Evolutionary conservation across 768 basidiomycete genomes (phyloP), one percentile per base, ranked within the genome.

Genomic region (Pleurotus djamor): DNA sequence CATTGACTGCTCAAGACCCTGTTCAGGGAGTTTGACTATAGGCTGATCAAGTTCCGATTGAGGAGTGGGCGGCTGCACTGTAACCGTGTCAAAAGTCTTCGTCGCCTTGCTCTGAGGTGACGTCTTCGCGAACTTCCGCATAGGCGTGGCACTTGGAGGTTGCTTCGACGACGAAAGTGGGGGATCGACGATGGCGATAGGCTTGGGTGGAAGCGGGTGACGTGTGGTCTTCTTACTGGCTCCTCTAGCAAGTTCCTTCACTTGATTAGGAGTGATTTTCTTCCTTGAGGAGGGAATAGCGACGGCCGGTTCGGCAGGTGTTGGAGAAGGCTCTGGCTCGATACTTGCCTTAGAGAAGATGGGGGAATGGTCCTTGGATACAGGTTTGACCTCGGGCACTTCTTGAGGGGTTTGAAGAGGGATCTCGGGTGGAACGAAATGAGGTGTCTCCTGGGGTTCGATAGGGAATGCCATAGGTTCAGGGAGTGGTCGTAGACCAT

Each of bases 401-500:
- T 44, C 34, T 33, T 50, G 61, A 64, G 14, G 13, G 48, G 49
- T n/a, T 41, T 32, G 14, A 49, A 41, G 38, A 37, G 36, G 38
- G 61, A 58, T 50, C 48, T 54, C 47, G 50, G 32, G 33, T 44
- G 54, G 60, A 37, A 14, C 34, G 21, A 35, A 44, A 41, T 62
- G 47, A 62, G 64, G 3, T 64, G 64, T 16, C 61, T 66, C 36
- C 64, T 59, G 37, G 64, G 56, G 41, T 70, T 66, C 49, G 10
- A 16, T 12, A 50, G 49, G 28, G 34, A 50, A 44, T 5, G 59
- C 59, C 60, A 69, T 57, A 60, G 79, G 71, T 58, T 85, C 80
- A 37, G 89, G 81, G 5, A 91, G 72, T 13, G 87, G 79, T 65
- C 74, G 84, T 49, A 90, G 74, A 33, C 85, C 79, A 62, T 84